Evolutionary conservation across 108 stramenopile genomes (phyloP).

Genomic region (Nitzschia palea): DNA sequence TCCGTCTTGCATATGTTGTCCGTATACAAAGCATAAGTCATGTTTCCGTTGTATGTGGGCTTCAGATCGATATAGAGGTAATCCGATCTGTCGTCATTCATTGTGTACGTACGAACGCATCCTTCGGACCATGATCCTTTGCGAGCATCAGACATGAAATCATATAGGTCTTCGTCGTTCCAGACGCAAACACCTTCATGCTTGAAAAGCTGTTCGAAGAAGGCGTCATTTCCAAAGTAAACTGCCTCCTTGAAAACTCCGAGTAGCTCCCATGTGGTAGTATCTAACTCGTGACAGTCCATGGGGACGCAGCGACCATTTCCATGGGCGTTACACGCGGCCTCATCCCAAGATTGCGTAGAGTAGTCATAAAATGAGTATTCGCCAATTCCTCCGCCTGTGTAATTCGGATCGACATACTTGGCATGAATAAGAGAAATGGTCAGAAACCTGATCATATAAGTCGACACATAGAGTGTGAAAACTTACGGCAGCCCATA

Average conservation of each 20-base stretch:
- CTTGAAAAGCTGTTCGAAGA: slow-evolving; percentile 70
- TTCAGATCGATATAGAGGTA: slow-evolving; percentile 40
- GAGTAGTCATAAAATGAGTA: slow-evolving; percentile 50
- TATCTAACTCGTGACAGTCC: slow-evolving; percentile 54
- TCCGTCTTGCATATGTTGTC: slow-evolving; percentile 35
- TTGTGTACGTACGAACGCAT: slow-evolving; percentile 15
- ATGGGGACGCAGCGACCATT: slow-evolving; percentile 46
- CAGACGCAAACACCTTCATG: slow-evolving; percentile 60
- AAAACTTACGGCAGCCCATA: slow-evolving; percentile 63
- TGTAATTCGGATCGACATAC: slow-evolving; percentile 61
- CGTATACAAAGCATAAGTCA: slow-evolving; percentile 36
- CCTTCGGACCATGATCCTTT: slow-evolving; percentile 26
- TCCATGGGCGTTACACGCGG: slow-evolving; percentile 28
- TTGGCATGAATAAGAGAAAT: not conserved
- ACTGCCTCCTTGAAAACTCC: slow-evolving; percentile 60
- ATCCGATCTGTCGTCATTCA: slow-evolving; percentile 2
- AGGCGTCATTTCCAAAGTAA: slow-evolving; percentile 43
- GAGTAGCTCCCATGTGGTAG: slow-evolving; percentile 43
- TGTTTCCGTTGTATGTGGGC: slow-evolving; percentile 39
- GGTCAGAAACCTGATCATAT: not conserved
- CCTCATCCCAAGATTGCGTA: slow-evolving; percentile 32
- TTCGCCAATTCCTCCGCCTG: slow-evolving; percentile 70
- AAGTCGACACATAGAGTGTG: not conserved
- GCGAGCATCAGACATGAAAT: slow-evolving; percentile 44
- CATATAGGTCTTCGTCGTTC: slow-evolving; percentile 40